These are phyloP conservation scores for Nigrograna mackinnonii DNA, from an alignment of 2,329 filamentous ascomycete genomes.

Conservation along the genomic window DNA sequence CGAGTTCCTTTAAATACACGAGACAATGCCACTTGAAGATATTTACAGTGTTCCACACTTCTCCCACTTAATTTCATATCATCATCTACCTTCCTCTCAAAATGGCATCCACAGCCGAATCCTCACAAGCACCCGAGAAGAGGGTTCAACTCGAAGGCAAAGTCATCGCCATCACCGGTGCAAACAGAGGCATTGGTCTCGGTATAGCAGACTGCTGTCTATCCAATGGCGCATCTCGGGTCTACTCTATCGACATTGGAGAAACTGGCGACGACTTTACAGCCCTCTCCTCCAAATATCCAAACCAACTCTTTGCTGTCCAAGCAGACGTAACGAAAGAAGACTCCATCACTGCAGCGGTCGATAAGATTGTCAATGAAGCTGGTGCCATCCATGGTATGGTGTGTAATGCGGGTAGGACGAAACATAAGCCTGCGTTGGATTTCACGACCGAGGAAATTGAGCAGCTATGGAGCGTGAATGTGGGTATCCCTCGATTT, in stretches of 20 bases:
- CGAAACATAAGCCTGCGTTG: conserved; percentile 56
- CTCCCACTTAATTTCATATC: background rate
- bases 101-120: conserved; percentile 18
- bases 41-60: background rate
- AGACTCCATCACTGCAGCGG: conserved; percentile 46
- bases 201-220: conserved; percentile 54
- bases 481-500: conserved; percentile 21
- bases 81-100: background rate
- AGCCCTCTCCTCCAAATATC: conserved; percentile 41
- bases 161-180: conserved; percentile 31
- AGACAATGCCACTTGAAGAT: background rate
- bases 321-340: conserved; percentile 54
- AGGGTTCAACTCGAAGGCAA: conserved; percentile 29
- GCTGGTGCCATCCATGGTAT: conserved; percentile 53
- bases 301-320: conserved; percentile 45
- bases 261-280: conserved; percentile 48
- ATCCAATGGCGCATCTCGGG: conserved; percentile 45
- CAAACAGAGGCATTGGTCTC: conserved; percentile 46
- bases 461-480: conserved; percentile 48
- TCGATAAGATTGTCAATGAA: conserved; percentile 50
- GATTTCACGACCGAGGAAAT: conserved; percentile 55
- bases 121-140: conserved; percentile 20
- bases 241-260: conserved; percentile 54
- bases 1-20: background rate
- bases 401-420: conserved; percentile 55